Conservation (phyloP, 768 basidiomycete genomes). For the Boletus insuetus region DNA sequence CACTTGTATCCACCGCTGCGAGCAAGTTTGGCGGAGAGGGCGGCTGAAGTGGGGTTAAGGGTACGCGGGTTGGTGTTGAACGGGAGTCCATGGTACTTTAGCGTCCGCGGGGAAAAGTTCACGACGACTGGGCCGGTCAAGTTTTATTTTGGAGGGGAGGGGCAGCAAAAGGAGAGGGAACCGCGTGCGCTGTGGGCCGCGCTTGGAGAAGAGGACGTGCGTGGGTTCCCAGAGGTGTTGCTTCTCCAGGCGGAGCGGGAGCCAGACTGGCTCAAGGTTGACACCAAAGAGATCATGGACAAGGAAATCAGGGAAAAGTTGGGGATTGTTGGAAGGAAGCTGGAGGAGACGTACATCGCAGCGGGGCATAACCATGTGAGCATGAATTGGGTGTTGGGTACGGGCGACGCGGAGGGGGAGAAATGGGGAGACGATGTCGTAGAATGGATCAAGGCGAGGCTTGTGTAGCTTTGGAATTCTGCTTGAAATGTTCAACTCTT, state of each 20-base stretch:
- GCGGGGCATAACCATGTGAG: conserved; percentile 66
- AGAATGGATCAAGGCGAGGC: conserved; percentile 31
- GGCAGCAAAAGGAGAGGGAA: conserved; percentile 37
- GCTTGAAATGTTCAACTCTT: neutral
- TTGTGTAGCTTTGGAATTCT: conserved; percentile 14
- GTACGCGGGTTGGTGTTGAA: conserved; percentile 47
- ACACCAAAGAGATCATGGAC: conserved; percentile 37
- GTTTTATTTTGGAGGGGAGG: conserved; percentile 41
- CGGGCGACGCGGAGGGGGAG: conserved; percentile 58
- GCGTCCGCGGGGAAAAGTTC: conserved; percentile 26
- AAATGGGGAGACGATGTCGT: conserved; percentile 55
- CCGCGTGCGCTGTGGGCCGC: conserved; percentile 41
- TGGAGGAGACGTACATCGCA: conserved; percentile 36
- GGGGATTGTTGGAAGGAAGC: conserved; percentile 19
- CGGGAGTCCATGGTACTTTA: conserved; percentile 44
- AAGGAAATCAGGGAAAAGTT: conserved; percentile 37
- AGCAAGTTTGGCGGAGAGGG: conserved; percentile 32
- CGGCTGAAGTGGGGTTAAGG: conserved; percentile 16
- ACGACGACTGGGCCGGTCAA: conserved; percentile 18
- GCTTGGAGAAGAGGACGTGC: conserved; percentile 35
- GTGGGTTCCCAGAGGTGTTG: conserved; percentile 44
- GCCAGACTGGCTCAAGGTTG: conserved; percentile 41
- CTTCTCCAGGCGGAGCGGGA: conserved; percentile 54
- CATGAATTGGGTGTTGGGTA: conserved; percentile 44
- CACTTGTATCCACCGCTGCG: conserved; percentile 33